Evolutionary conservation across 768 basidiomycete genomes (phyloP).

Genomic region (Naganishia vaughanmartiniae): DNA sequence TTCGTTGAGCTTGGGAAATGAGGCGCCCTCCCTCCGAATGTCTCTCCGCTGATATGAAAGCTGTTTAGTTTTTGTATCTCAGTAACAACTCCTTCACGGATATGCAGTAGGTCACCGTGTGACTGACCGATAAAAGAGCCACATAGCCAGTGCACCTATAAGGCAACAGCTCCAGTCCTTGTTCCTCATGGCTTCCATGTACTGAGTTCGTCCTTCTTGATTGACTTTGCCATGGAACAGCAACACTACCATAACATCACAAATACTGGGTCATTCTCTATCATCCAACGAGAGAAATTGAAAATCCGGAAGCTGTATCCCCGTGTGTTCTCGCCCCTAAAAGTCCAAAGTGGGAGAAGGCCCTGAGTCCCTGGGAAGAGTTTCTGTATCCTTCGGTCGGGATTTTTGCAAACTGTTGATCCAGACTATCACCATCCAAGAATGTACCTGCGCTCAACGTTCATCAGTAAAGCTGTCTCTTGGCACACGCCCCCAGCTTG

Average conservation of each 20-base stretch:
- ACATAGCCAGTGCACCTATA: neutral
- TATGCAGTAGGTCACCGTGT: neutral
- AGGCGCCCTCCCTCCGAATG: neutral
- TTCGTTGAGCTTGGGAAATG: neutral
- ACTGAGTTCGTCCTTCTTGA: slow-evolving; percentile 10
- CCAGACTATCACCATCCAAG: neutral
- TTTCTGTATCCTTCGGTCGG: neutral
- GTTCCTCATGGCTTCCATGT: neutral
- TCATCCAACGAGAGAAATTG: neutral
- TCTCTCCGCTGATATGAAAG: neutral
- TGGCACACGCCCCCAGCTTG: too few species aligned
- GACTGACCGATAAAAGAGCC: neutral
- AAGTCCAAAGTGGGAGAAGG: neutral
- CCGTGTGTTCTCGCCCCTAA: neutral
- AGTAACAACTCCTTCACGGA: too few species aligned
- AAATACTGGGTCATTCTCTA: neutral
- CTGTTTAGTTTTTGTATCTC: neutral
- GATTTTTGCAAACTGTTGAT: neutral
- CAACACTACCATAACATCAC: neutral
- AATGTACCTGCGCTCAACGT: neutral
- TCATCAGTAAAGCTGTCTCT: too few species aligned
- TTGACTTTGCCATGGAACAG: neutral
- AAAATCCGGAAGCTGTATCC: slow-evolving; percentile 4
- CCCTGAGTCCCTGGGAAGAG: neutral
- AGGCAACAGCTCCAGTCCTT: neutral